Base-by-base conservation (phyloP, 805 yeast species). In the Suhomyces pyralidae region DNA sequence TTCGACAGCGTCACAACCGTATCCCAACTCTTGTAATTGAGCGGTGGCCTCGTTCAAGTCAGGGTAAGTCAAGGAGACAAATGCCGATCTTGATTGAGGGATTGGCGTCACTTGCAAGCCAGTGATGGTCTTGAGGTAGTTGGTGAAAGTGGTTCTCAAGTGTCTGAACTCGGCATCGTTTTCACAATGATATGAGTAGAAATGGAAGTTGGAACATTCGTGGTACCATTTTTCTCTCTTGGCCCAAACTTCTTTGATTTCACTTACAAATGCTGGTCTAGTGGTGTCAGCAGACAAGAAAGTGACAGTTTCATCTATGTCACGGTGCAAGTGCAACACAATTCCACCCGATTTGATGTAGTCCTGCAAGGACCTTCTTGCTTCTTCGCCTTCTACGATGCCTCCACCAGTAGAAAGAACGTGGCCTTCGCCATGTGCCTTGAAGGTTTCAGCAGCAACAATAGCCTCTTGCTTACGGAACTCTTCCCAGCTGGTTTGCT, bases 361-460 rank as follows among this genome's bases (percentile, higher is more conserved):
- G 7, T 75, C 65, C 59, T 84, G 79, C 66, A 94, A 76, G 7
- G 82, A 58, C 9, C 76, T 76, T 61, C 97, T 81, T 4, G 96
- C 83, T n/a, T 68, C 79, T 7, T 77, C 77, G 40, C 80, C 80
- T 70, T 93, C 98, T 25, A 94, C 96, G 55, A 94, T 78, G 8
- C 99, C 99, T 44, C 99, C 99, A 32, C 99, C 99, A 48, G 97
- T 89, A 0, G 98, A 89, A 51, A 93, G 79, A 20, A 93, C 88
- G 61, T 84, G 76, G 5, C 86, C 86, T 17, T 61, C 62, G 5
- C 70, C 51, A 55, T 68, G 64, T 28, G 74, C 67, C 2, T 65
- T 56, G 17, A 88, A 56, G 28, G 78, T 73, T 46, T 81, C 80
- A 48, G 77, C 69, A 56, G 88, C 80, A 43, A 88, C 71, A 42